Conservation (phyloP, 192 early-diverging fungal genomes). For the Podila epigama region DNA sequence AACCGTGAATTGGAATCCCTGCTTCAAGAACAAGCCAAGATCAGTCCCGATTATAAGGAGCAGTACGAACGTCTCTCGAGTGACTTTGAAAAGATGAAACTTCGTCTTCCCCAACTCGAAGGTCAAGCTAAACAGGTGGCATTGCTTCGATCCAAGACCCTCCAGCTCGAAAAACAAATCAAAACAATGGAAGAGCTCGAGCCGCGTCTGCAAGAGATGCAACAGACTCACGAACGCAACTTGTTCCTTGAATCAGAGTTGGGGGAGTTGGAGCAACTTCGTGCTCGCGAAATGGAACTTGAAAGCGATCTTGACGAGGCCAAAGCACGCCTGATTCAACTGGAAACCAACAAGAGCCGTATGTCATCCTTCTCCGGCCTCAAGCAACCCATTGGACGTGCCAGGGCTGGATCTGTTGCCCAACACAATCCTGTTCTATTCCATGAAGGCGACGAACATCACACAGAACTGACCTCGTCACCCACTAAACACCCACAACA, state of each 20-base stretch:
- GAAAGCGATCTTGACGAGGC: conserved; percentile 26
- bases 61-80: conserved; percentile 21
- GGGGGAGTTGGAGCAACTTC: conserved; percentile 37
- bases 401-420: conserved; percentile 32
- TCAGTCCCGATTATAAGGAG: conserved; percentile 38
- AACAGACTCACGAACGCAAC: conserved; percentile 40
- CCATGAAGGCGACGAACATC: conserved; percentile 16
- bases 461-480: background rate
- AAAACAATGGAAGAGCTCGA: conserved; percentile 45
- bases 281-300: conserved; percentile 44
- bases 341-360: conserved; percentile 24
- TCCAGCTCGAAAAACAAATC: conserved; percentile 46
- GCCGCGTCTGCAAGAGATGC: conserved; percentile 32
- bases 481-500: background rate
- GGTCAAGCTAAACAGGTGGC: conserved; percentile 44
- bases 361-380: conserved; percentile 35
- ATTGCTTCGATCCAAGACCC: conserved; percentile 20
- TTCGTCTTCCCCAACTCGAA: conserved; percentile 35
- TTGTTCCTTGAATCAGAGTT: conserved; percentile 36
- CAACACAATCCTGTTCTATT: conserved; percentile 15
- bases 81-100: conserved; percentile 41
- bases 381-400: conserved; percentile 6
- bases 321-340: conserved; percentile 20
- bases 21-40: conserved; percentile 24
- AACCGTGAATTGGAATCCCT: conserved; percentile 41